Base-by-base conservation (phyloP, 345 rosid genomes). In the Hevea brasiliensis region DNA sequence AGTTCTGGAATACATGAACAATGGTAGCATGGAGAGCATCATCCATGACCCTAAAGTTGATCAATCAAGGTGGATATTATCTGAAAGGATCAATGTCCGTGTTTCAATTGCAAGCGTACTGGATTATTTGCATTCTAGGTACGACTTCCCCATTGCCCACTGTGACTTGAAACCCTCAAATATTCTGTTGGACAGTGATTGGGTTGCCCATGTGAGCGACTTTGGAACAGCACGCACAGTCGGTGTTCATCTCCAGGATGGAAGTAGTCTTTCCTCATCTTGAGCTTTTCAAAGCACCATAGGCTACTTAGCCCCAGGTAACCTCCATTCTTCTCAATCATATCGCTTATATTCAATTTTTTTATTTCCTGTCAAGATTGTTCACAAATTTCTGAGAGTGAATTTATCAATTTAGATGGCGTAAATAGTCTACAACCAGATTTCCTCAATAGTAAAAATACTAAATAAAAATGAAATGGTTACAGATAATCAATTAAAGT, bases 281-380 rank as follows among this genome's bases (percentile, higher is more conserved):
- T 81, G 86, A 65, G 89, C 92, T 45, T 91, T 94, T 71, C 73
- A 89, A 73, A 97, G 97, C 84, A 94, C 97, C 6, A 83, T 92
- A 21, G 98, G 98, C 72, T 94, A 94, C 87, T 65, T 94, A 80
- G 98, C 97, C 74, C 98, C 98, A 76, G 97, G 97, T 94, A 85
- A 65, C 20, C 61, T 65, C 35, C 55, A 29, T n/a, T n/a, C n/a
- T n/a, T n/a, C n/a, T n/a, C n/a, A n/a, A n/a, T n/a, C n/a, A n/a
- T n/a, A n/a, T n/a, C n/a, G n/a, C n/a, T n/a, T n/a, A n/a, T n/a
- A n/a, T n/a, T n/a, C n/a, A n/a, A n/a, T n/a, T n/a, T n/a, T n/a
- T n/a, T n/a, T n/a, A n/a, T n/a, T n/a, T n/a, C n/a, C n/a, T n/a
- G n/a, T n/a, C n/a, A n/a, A n/a, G n/a, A n/a, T n/a, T n/a, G n/a